Percentiles rank a stretch among this genome's conserved stretches.
phyloP scores from a whole-genome alignment of 169 alveolate genomes.

The Miamiensis avidus region DNA sequence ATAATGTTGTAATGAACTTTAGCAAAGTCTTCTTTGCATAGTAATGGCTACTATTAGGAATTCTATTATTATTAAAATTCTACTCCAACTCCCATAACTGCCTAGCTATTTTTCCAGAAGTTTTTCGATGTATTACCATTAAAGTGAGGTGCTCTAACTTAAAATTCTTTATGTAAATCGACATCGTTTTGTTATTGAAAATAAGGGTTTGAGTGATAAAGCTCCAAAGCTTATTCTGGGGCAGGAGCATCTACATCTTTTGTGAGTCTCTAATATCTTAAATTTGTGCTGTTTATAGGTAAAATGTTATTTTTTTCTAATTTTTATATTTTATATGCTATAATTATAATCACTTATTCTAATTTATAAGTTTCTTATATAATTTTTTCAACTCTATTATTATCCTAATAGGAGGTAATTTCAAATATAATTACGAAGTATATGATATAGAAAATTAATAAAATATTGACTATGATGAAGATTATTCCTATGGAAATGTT shows the following conservation, averaged over 20 bases:
- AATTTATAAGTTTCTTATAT: too few relatives aligned
- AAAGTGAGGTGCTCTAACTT: neutral
- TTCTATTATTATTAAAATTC: too few relatives aligned
- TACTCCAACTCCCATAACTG: too few relatives aligned
- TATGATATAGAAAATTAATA: neutral
- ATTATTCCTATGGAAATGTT: neutral
- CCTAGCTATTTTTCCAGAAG: neutral
- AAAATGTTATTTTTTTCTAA: too few relatives aligned
- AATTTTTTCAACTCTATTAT: too few relatives aligned
- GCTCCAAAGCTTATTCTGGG: neutral
- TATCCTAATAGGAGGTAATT: neutral
- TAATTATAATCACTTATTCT: too few relatives aligned
- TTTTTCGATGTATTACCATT: neutral
- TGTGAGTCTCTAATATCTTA: neutral
- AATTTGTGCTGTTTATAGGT: neutral
- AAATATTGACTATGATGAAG: neutral
- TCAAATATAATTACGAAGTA: neutral
- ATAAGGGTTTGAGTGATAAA: neutral
- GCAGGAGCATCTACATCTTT: neutral
- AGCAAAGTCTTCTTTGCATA: neutral
- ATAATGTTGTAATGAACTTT: neutral
- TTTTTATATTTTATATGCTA: too few relatives aligned
- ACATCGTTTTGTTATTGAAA: neutral
- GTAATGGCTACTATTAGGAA: neutral
- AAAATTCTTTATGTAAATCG: neutral